Conservation (phyloP, 2,329 filamentous ascomycete genomes). For the Eutypa lata region DNA sequence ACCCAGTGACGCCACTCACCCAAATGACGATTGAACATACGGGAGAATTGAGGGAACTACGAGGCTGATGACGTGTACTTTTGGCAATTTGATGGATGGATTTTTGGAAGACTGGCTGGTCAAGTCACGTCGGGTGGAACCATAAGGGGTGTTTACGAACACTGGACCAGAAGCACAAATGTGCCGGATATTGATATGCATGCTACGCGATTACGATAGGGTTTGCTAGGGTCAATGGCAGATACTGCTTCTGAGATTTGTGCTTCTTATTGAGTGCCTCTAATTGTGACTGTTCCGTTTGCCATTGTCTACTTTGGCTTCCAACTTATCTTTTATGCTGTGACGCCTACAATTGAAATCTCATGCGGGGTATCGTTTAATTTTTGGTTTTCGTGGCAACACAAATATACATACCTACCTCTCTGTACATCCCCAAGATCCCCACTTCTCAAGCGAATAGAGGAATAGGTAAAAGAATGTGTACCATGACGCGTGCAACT, state of each 20-base stretch:
- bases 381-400: no score
- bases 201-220: constrained; percentile 14
- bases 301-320: no score
- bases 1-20: constrained; percentile 6
- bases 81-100: constrained; percentile 30
- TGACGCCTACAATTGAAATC: no score
- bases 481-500: no score
- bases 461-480: no score
- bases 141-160: constrained; percentile 23
- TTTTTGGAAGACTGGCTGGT: constrained; percentile 26
- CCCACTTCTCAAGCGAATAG: no score
- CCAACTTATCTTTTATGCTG: no score
- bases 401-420: no score
- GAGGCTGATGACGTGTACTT: constrained; percentile 23
- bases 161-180: constrained; percentile 13
- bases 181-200: constrained; percentile 14
- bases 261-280: no score
- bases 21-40: constrained; percentile 4
- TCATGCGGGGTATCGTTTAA: no score
- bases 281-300: background rate
- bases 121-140: constrained; percentile 27
- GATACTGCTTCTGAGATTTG: background rate
- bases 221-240: constrained; percentile 15
- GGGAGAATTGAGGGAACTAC: constrained; percentile 12
- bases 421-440: no score